These are phyloP conservation scores for Peronospora farinosa DNA, from an alignment of 352 stramenopile species.

Conservation along the genomic window DNA sequence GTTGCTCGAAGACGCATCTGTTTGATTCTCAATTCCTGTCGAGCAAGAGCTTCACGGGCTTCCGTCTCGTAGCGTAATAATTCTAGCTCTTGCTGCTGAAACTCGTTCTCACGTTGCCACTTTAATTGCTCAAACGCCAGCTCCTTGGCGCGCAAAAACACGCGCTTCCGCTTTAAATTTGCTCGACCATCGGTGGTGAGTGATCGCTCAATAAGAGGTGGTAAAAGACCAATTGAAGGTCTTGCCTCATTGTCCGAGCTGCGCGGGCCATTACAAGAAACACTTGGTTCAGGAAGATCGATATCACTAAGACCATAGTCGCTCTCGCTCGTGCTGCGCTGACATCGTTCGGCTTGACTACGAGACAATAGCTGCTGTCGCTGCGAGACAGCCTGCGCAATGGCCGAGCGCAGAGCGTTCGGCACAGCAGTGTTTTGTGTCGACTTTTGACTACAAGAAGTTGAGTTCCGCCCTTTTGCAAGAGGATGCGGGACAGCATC, in stretches of 20 bases:
- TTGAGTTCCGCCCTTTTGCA: not conserved
- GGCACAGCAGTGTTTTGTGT: slow-evolving; percentile 3
- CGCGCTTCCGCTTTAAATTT: slow-evolving; percentile 19
- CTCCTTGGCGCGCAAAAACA: slow-evolving; percentile 17
- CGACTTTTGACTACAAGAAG: too few species aligned
- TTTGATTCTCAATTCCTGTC: slow-evolving; percentile 17
- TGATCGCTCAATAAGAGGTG: slow-evolving; percentile 5
- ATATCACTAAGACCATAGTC: slow-evolving; percentile 9
- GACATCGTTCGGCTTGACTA: not conserved
- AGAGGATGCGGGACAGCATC: too few species aligned
- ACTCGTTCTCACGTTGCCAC: slow-evolving; percentile 18
- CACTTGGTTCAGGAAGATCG: slow-evolving; percentile 1
- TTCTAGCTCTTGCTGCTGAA: slow-evolving; percentile 18
- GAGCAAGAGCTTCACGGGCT: slow-evolving; percentile 11
- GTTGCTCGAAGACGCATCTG: slow-evolving; percentile 19
- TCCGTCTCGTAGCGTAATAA: slow-evolving; percentile 26
- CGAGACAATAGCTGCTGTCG: slow-evolving; percentile 18
- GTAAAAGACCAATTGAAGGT: slow-evolving; percentile 7
- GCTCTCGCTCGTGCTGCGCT: slow-evolving; percentile 8
- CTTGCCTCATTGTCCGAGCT: not conserved
- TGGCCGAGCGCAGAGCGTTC: slow-evolving; percentile 15
- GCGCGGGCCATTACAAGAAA: not conserved
- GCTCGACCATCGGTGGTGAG: not conserved
- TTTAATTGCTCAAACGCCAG: slow-evolving; percentile 26
- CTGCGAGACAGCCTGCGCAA: slow-evolving; percentile 20